A percentile compares a stretch with the other conserved stretches of the same genome.
These are phyloP conservation scores for Pinus taeda DNA, from an alignment of 75 land plant species.

Conservation along the genomic window DNA sequence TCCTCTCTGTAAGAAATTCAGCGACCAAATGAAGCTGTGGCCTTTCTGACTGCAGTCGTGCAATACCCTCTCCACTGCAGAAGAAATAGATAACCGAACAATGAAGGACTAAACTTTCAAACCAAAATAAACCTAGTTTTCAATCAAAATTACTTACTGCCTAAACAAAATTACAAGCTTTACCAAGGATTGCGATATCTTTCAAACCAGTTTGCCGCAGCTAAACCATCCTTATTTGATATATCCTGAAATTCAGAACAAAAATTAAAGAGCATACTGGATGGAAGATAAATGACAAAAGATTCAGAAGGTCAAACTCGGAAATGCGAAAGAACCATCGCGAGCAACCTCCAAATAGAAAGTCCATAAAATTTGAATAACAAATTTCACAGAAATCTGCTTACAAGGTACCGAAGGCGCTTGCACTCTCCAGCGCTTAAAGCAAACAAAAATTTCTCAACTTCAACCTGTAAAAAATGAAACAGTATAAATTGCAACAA, in stretches of 20 bases:
- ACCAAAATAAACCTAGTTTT: neutral
- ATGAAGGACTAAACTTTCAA: neutral
- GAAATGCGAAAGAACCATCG: neutral
- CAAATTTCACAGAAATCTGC: slow-evolving; percentile 13
- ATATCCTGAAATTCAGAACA: slow-evolving; percentile 49
- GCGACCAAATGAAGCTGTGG: slow-evolving; percentile 61
- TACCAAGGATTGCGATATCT: slow-evolving; percentile 53
- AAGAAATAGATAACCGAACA: slow-evolving; percentile 5
- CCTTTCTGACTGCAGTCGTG: slow-evolving; percentile 41
- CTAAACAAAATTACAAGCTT: neutral
- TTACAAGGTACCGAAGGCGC: slow-evolving; percentile 62
- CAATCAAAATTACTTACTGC: neutral
- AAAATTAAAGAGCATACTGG: neutral
- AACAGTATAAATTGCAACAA: neutral
- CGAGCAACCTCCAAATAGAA: neutral
- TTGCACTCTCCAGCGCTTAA: slow-evolving; percentile 65
- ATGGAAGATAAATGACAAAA: slow-evolving; percentile 7
- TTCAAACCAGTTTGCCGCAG: slow-evolving; percentile 62
- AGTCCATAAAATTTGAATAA: neutral
- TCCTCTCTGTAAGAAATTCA: slow-evolving; percentile 55
- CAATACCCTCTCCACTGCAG: slow-evolving; percentile 38
- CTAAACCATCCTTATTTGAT: slow-evolving; percentile 76
- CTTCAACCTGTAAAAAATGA: slow-evolving; percentile 51
- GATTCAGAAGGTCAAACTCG: neutral
- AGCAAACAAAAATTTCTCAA: slow-evolving; percentile 50